phyloP scores from a whole-genome alignment of 1,139 yeast genomes.

The Chernovozyma aurita region DNA sequence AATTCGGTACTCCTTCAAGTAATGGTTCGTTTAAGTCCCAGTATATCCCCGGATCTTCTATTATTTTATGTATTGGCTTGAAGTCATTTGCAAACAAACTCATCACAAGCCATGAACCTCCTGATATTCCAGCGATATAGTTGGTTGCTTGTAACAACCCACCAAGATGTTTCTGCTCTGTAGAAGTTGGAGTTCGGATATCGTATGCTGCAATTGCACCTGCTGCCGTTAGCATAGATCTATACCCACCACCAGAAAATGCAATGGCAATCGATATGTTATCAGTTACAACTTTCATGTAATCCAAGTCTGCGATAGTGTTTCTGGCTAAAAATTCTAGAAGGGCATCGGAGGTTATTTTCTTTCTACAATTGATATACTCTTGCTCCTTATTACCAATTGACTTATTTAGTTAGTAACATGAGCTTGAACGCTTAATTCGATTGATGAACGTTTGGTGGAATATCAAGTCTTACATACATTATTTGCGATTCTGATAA shows the following conservation, averaged over 20 bases:
- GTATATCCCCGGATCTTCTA: slow-evolving; percentile 16
- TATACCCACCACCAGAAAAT: slow-evolving; percentile 71
- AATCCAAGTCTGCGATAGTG: slow-evolving; percentile 34
- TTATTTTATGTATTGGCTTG: slow-evolving; percentile 34
- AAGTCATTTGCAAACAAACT: slow-evolving; percentile 45
- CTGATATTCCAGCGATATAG: slow-evolving; percentile 64
- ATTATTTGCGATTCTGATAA: slow-evolving; percentile 34
- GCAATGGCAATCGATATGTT: slow-evolving; percentile 47
- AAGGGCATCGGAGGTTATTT: slow-evolving; percentile 27
- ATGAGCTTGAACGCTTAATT: slow-evolving; percentile 5
- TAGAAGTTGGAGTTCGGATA: slow-evolving; percentile 30
- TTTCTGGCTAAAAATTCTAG: slow-evolving; percentile 29
- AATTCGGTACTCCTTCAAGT: slow-evolving; percentile 51
- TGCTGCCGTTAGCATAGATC: slow-evolving; percentile 65
- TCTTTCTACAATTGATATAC: slow-evolving; percentile 33
- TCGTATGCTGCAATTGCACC: slow-evolving; percentile 59
- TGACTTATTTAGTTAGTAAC: slow-evolving; percentile 11
- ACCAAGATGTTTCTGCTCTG: slow-evolving; percentile 27
- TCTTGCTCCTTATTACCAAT: slow-evolving; percentile 27
- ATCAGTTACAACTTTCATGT: slow-evolving; percentile 13
- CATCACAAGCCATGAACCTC: slow-evolving; percentile 65
- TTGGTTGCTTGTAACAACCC: slow-evolving; percentile 52
- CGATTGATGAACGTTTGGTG: too few relatives aligned
- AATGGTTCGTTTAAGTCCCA: slow-evolving; percentile 50
- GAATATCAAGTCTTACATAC: slow-evolving; percentile 22